Evolutionary conservation across 2,329 filamentous ascomycete genomes (phyloP).

Genomic region (Lachnellula subtilissima): DNA sequence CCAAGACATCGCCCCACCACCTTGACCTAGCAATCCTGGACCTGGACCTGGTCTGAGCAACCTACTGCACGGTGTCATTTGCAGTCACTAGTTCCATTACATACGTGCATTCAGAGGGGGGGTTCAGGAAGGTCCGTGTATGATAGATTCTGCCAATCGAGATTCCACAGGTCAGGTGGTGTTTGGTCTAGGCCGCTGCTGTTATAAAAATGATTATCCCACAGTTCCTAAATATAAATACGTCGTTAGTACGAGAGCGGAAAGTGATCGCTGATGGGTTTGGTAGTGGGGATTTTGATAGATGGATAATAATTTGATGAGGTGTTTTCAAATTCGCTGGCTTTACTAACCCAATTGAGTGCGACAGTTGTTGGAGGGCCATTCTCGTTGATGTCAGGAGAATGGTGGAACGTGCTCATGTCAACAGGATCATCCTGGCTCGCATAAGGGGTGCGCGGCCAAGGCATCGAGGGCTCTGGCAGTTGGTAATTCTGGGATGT

Average conservation of each 20-base stretch:
- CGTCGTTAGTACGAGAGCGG: not conserved
- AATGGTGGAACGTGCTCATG: not conserved
- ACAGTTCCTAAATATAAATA: slow-evolving; percentile 11
- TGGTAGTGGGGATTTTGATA: not conserved
- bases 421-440: not conserved
- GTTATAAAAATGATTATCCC: slow-evolving; percentile 16
- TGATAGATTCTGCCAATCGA: not conserved
- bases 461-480: not conserved
- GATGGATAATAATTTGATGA: too few species aligned
- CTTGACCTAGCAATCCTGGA: too few species aligned
- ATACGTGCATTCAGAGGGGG: too few species aligned
- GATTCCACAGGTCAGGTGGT: slow-evolving; percentile 11
- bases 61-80: too few species aligned
- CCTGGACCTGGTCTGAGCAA: too few species aligned
- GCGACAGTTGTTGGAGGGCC: slow-evolving; percentile 2
- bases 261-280: not conserved
- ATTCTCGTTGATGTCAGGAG: not conserved
- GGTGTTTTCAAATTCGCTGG: too few species aligned
- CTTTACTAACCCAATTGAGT: not conserved
- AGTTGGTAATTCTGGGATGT: not conserved
- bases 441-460: not conserved
- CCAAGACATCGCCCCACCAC: too few species aligned
- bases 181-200: slow-evolving; percentile 2
- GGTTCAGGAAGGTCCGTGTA: too few species aligned
- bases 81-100: too few species aligned